A percentile compares a stretch with the other conserved stretches of the same genome.
These are phyloP conservation scores for Kwoniella heveanensis DNA, from an alignment of 768 basidiomycete species.

Conservation along the genomic window DNA sequence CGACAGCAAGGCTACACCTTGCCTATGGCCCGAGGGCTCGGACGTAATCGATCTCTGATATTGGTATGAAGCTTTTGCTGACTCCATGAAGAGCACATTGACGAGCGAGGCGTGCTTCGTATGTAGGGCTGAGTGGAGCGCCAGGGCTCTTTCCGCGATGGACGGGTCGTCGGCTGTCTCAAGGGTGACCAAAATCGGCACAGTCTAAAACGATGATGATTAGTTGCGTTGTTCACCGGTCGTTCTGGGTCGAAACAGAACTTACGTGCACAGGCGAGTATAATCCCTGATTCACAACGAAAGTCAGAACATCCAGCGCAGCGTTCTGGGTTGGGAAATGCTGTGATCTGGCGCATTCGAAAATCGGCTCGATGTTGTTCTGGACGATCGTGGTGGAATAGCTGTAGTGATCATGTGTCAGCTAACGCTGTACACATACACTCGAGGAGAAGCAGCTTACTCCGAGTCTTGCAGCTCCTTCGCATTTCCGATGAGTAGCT, in stretches of 20 bases:
- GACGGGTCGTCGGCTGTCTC: conserved; percentile 72
- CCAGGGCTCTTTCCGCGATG: conserved; percentile 73
- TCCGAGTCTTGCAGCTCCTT: conserved; percentile 96
- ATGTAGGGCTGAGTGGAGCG: conserved; percentile 78
- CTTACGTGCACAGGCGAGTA: conserved; percentile 88
- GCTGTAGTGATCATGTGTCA: conserved; percentile 65
- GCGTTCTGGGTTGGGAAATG: conserved; percentile 72
- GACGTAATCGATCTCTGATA: conserved; percentile 66
- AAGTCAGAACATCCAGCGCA: conserved; percentile 86
- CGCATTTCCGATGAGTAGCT: conserved; percentile 90
- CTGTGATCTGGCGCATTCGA: conserved; percentile 75
- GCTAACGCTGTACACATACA: background rate
- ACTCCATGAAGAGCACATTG: conserved; percentile 79
- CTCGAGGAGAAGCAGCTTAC: conserved; percentile 60
- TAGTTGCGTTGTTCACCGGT: too few relatives aligned
- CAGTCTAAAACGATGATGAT: conserved; percentile 64
- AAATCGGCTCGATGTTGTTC: conserved; percentile 79
- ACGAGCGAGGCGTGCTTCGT: conserved; percentile 85
- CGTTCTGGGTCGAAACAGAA: background rate
- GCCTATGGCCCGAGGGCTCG: conserved; percentile 59
- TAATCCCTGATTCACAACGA: conserved; percentile 91
- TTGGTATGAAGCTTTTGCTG: conserved; percentile 76
- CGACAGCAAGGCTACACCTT: conserved; percentile 74
- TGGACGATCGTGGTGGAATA: conserved; percentile 94
- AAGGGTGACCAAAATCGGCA: conserved; percentile 88